These are phyloP conservation scores for Thalassiosira exigua DNA, from an alignment of 352 stramenopile species.

Conservation along the genomic window DNA sequence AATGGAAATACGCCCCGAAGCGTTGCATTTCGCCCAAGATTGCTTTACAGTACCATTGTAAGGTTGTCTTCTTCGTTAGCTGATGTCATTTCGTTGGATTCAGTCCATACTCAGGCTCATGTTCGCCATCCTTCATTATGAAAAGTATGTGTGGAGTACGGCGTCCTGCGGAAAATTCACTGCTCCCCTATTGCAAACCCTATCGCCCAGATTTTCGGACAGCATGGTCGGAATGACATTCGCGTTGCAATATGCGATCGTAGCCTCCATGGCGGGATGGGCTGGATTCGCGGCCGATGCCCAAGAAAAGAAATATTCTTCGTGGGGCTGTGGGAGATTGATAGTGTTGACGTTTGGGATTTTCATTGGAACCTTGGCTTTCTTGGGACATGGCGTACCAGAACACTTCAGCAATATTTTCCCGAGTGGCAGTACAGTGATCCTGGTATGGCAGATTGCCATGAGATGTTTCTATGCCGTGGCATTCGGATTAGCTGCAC, in stretches of 20 bases:
- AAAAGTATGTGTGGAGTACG: slow-evolving; percentile 31
- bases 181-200: slow-evolving; percentile 25
- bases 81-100: not conserved
- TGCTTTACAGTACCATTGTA: slow-evolving; percentile 15
- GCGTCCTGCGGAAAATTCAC: slow-evolving; percentile 40
- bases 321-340: slow-evolving; percentile 42
- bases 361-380: slow-evolving; percentile 43
- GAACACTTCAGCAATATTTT: slow-evolving; percentile 10
- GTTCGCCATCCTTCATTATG: not conserved
- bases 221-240: slow-evolving; percentile 35
- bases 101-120: not conserved
- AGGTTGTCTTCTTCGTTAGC: not conserved
- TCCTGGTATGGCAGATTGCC: slow-evolving; percentile 29
- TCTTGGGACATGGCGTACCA: slow-evolving; percentile 47
- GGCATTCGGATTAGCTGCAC: slow-evolving; percentile 23
- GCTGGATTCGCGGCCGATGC: slow-evolving; percentile 29
- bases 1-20: no score
- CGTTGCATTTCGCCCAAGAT: slow-evolving; percentile 7
- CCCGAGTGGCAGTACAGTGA: slow-evolving; percentile 14
- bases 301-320: slow-evolving; percentile 19
- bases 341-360: slow-evolving; percentile 43
- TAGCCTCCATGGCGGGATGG: slow-evolving; percentile 23
- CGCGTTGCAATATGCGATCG: slow-evolving; percentile 41
- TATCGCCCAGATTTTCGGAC: slow-evolving; percentile 41
- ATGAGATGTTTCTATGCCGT: slow-evolving; percentile 40